Evolutionary conservation across 169 alveolate species (phyloP).

Genomic region (Plasmodium blacklocki): DNA sequence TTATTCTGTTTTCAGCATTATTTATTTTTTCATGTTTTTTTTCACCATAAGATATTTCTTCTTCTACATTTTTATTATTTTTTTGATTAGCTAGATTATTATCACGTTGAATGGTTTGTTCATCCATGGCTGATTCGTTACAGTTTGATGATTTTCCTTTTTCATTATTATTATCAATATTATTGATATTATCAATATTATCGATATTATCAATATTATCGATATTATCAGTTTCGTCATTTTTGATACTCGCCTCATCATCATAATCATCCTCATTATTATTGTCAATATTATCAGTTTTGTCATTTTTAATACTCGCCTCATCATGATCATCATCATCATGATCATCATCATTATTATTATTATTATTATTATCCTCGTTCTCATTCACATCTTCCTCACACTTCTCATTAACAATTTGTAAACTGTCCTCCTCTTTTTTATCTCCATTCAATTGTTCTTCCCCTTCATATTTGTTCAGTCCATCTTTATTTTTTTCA

Average conservation of each 20-base stretch:
- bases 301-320: too few relatives aligned
- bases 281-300: neutral
- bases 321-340: neutral
- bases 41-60: too few relatives aligned
- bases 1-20: neutral
- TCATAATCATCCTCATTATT: neutral
- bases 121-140: too few relatives aligned
- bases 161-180: neutral
- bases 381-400: conserved; percentile 1
- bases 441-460: neutral
- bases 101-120: too few relatives aligned
- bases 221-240: too few relatives aligned
- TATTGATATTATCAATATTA: neutral
- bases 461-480: conserved; percentile 3
- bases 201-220: neutral
- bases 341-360: neutral
- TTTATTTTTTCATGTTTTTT: neutral
- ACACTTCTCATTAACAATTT: neutral
- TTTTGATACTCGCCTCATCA: too few relatives aligned
- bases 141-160: neutral
- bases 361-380: neutral
- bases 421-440: conserved; percentile 3
- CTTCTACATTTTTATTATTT: neutral
- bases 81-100: neutral
- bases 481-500: neutral